Base-by-base conservation (phyloP, 192 early-diverging fungal genomes). In the Chytriomyces hyalinus region DNA sequence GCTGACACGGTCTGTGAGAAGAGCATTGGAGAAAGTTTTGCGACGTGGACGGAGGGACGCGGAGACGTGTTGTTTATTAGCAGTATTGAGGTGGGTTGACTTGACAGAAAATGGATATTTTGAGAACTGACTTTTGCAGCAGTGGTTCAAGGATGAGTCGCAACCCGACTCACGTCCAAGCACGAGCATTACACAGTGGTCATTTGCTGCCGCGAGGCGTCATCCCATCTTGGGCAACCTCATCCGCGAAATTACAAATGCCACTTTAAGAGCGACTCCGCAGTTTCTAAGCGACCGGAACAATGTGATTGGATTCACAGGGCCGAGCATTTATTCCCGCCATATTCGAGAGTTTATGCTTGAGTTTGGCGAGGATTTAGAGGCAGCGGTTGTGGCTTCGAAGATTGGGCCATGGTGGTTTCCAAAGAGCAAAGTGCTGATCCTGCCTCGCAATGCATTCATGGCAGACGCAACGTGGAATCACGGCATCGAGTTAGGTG, bases 101-200 rank as follows among this genome's bases (percentile, higher is more conserved):
- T 3, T 2, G 0, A 36, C 3, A 36, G 36, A 0, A 36, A 36
- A 36, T 36, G 36, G 36, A 3, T 36, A 36, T 36, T 26, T 36
- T 36, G 36, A 36, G 36, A 36, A 36, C 36, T 36, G 36, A 36
- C 36, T 36, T 4, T 36, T 20, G 9, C 20, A 5, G 20, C 24
- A 74, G 72, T 74, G 72, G 72, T 74, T 49, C 20, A 13, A 11
- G 28, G 44, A 63, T 46, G 13, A 9, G 15, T n/a, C 20, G 5
- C 53, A 57, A 13, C 57, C 61, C 43, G 72, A 61, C 26, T 36
- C 20, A 15, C 60, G 66, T 64, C 49, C n/a, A 49, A 22, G 44
- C n/a, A 75, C 64, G 7, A 61, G 66, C 22, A 49, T 75, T 20
- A 48, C 60, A 6, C 73, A 75, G 46, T 75, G 73, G 73, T 51